Base-by-base conservation (phyloP, 176 grass and related monocot species). In the Carex cristatella region DNA sequence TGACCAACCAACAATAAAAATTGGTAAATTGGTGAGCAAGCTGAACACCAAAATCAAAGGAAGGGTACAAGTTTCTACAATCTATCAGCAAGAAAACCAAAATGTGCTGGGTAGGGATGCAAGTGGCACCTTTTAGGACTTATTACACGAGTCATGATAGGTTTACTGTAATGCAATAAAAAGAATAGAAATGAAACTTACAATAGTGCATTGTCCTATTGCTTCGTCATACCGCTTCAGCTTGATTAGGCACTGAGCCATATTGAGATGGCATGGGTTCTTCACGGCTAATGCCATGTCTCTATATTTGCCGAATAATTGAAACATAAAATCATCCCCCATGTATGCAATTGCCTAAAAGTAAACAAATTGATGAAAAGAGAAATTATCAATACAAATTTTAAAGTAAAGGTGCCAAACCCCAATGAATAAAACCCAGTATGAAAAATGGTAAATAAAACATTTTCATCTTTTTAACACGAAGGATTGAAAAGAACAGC, bases 301-400 rank as follows among this genome's bases (percentile, higher is more conserved):
- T 86, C 95, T 93, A 61, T 98, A 98, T 87, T 95, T 98, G 4
- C 93, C 96, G 83, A 98, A 95, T 88, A 98, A 85, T 68, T 98
- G 96, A 92, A 98, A 98, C 91, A 98, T 95, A 85, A 98, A 97
- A 84, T 94, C 96, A 84, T 98, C 96, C 60, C 96, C 96, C 96
- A 95, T 98, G 42, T 98, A 98, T 16, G 96, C 93, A 89, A 99
- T 90, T 8, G 93, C 93, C 96, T 95, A 90, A n/a, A 88, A 90
- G 69, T 54, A 79, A 71, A 62, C 14, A 33, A 88, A 53, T 80
- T 44, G 5, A 48, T 27, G 5, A 35, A 57, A 57, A 16, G 51
- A 57, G 1, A 57, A 23, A 56, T 3, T 63, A n/a, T 71, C 37
- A 71, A 71, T 71, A 7, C 16, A 37, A 40, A 40, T 16, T 42